A percentile compares a stretch with the other conserved stretches of the same genome.
Conservation (phyloP, 129 eudicot genomes). For the Helianthus tuberosus region DNA sequence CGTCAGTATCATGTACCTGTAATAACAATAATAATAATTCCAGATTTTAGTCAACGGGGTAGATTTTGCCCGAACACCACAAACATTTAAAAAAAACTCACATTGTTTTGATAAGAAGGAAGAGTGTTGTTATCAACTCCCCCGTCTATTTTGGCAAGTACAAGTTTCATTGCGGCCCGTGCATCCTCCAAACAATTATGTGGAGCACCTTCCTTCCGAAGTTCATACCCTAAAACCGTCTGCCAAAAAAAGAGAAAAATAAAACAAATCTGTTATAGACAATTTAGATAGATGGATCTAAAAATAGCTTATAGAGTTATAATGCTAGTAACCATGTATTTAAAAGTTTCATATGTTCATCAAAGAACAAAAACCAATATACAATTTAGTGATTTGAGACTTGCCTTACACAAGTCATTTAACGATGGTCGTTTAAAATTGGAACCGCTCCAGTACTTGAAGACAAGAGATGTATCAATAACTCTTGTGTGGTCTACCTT, state of each 20-base stretch:
- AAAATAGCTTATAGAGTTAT: background rate
- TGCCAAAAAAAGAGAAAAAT: slow-evolving; percentile 24
- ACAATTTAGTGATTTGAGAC: slow-evolving; percentile 19
- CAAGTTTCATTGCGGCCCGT: slow-evolving; percentile 94
- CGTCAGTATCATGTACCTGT: slow-evolving; percentile 57
- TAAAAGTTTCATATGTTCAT: no score
- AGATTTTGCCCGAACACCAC: background rate
- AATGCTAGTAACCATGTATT: background rate
- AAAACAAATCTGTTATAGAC: no score
- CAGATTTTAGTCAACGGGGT: slow-evolving; percentile 7
- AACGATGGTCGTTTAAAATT: slow-evolving; percentile 68
- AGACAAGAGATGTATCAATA: slow-evolving; percentile 81
- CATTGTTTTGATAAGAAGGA: slow-evolving; percentile 40
- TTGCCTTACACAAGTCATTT: slow-evolving; percentile 82
- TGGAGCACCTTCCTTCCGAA: slow-evolving; percentile 65
- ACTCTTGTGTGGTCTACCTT: slow-evolving; percentile 82
- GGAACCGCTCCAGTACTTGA: slow-evolving; percentile 64
- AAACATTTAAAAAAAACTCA: slow-evolving; percentile 39
- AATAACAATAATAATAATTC: slow-evolving; percentile 16
- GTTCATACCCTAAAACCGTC: slow-evolving; percentile 78
- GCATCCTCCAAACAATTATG: slow-evolving; percentile 96
- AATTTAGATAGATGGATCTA: slow-evolving; percentile 3
- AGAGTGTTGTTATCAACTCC: slow-evolving; percentile 40
- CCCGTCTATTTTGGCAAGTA: slow-evolving; percentile 63
- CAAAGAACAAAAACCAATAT: background rate